Evolutionary conservation across 495 filamentous ascomycete species (phyloP), one percentile per base, ranked within the genome.

Genomic region (Hypoxylon intermedium): DNA sequence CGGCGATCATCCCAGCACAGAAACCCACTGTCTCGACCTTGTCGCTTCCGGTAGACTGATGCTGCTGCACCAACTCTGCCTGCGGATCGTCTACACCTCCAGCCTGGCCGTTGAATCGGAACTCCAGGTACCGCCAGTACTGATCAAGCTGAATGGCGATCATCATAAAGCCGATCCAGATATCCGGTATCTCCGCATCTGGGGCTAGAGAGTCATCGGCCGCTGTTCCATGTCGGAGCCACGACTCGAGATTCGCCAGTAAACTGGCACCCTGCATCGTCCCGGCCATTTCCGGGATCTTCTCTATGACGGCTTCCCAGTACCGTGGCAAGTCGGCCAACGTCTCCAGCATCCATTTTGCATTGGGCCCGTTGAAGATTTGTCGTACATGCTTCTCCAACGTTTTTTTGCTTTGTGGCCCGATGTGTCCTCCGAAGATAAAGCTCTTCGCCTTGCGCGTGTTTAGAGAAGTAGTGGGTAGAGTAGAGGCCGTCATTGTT

Each of bases 1-100:
- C 76, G 40, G 59, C 67, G 11, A 81, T 51, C 20, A 81, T 49
- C 0, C 78, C 79, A 26, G 72, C 73, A 46, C 78, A 83, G 38
- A 81, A 74, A 5, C 79, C 79, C 1, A 79, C n/a, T 4, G 33
- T 40, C 42, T 55, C 34, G 30, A 33, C 30, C 30, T 33, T 33
- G 30, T 11, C 30, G 30, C 30, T 33, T 33, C 30, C 30, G 9
- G 3, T 11, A 33, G 4, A 11, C 30, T 4, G 30, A 4, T 4
- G 9, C 9, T 33, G 30, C 3, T 33, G 30, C 9, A 33, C 30
- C 30, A 33, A 33, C 9, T 33, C 30, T 33, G 30, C 30, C 30
- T 33, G 30, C 4, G 9, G 9, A 12, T 33, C 30, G 30, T 4
- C 2, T 2, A 33, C 30, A 33, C 9, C 30, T 33, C 30, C 30